phyloP scores from a whole-genome alignment of 352 stramenopile species.

The Globisporangium alternatum region DNA sequence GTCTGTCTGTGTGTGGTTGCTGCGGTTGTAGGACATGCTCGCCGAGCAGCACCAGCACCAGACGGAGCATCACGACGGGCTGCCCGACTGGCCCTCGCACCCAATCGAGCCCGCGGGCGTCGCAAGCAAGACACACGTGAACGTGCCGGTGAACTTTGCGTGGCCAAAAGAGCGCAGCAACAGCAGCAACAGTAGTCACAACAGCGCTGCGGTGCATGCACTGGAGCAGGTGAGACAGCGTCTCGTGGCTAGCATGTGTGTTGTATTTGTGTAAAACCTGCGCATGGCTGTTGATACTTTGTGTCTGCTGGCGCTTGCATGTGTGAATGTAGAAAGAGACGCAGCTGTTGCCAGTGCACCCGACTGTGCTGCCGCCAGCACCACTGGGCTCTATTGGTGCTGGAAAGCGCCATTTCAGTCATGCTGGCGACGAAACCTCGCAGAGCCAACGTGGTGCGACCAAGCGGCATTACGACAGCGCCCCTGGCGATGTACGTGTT shows the following conservation, averaged over 20 bases:
- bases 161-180: conserved; percentile 25
- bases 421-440: background rate
- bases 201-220: background rate
- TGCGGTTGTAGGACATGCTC: conserved; percentile 30
- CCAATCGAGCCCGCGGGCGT: conserved; percentile 34
- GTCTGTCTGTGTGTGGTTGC: background rate
- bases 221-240: background rate
- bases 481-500: background rate
- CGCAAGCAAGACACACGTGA: conserved; percentile 17
- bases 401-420: conserved; percentile 3
- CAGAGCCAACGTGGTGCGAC: background rate
- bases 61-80: conserved; percentile 36
- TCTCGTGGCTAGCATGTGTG: background rate
- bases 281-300: background rate
- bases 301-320: background rate
- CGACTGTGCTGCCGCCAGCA: background rate
- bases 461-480: background rate
- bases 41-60: conserved; percentile 58
- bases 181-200: background rate
- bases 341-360: background rate
- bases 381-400: too few species aligned
- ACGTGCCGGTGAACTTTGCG: conserved; percentile 46
- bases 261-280: too few species aligned
- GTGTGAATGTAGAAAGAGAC: conserved; percentile 5
- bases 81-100: conserved; percentile 43